A percentile compares a stretch with the other conserved stretches of the same genome.
Conservation (phyloP, 768 basidiomycete species). For the Agaricus subrufescens region DNA sequence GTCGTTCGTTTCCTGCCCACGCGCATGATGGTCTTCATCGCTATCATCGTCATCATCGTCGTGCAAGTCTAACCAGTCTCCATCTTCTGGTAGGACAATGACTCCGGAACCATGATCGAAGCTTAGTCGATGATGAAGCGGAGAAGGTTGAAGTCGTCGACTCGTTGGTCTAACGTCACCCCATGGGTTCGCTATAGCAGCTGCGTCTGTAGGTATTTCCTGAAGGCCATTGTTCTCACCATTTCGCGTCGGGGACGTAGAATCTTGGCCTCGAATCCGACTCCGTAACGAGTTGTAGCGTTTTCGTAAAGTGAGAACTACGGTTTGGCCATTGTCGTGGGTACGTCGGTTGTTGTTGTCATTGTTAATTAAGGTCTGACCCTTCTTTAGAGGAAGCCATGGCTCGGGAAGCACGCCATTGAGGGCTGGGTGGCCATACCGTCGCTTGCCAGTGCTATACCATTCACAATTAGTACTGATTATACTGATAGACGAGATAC, state of each 20-base stretch:
- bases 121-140: slow-evolving; percentile 61
- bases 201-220: slow-evolving; percentile 17
- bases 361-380: slow-evolving; percentile 67
- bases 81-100: slow-evolving; percentile 80
- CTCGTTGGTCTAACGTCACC: slow-evolving; percentile 33
- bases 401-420: slow-evolving; percentile 91
- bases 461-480: slow-evolving; percentile 1
- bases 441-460: slow-evolving; percentile 82
- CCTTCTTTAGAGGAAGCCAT: slow-evolving; percentile 90
- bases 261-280: slow-evolving; percentile 8
- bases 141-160: slow-evolving; percentile 12
- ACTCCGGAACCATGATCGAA: slow-evolving; percentile 86
- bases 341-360: slow-evolving; percentile 32
- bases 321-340: slow-evolving; percentile 51
- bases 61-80: slow-evolving; percentile 56
- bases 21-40: neutral
- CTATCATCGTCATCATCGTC: slow-evolving; percentile 22
- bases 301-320: slow-evolving; percentile 79
- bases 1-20: neutral
- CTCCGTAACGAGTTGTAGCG: slow-evolving; percentile 44
- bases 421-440: slow-evolving; percentile 93
- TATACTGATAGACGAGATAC: neutral
- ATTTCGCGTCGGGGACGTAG: neutral
- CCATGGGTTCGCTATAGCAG: slow-evolving; percentile 52
- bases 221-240: neutral